phyloP scores from a whole-genome alignment of 257 asterid species.

The Verbascum thapsus region DNA sequence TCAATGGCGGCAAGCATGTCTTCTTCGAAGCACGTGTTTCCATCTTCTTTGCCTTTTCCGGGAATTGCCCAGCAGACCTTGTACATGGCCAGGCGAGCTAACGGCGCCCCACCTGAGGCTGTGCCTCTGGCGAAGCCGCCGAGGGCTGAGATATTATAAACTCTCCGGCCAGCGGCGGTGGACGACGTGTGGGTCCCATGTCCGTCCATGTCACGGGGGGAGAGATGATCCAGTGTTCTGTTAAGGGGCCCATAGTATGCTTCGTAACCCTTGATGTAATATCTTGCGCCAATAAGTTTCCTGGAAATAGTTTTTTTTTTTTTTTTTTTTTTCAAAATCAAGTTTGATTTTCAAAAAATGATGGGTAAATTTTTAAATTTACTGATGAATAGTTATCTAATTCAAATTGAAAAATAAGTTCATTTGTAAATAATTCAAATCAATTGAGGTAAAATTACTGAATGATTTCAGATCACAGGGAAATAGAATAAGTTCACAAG shows the following conservation, averaged over 20 bases:
- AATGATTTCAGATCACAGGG: too few relatives aligned
- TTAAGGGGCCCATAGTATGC: constrained; percentile 64
- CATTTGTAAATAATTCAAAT: too few relatives aligned
- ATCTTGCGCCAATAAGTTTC: constrained; percentile 85
- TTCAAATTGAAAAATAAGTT: too few relatives aligned
- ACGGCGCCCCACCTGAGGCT: constrained; percentile 87
- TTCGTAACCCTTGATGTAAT: constrained; percentile 77
- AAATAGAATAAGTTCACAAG: constrained; percentile 44
- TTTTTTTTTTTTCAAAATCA: not conserved
- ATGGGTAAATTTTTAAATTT: too few relatives aligned
- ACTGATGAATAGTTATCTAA: too few relatives aligned
- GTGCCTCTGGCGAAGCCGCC: constrained; percentile 89
- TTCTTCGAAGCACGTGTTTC: constrained; percentile 70
- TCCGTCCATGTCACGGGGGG: constrained; percentile 93
- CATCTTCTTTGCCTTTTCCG: constrained; percentile 46
- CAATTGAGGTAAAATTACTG: too few relatives aligned
- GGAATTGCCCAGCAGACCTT: constrained; percentile 93
- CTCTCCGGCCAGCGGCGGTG: constrained; percentile 60
- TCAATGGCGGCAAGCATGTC: constrained; percentile 95
- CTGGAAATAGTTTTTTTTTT: constrained; percentile 42
- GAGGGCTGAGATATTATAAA: constrained; percentile 48
- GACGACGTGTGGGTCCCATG: constrained; percentile 96
- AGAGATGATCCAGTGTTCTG: constrained; percentile 54
- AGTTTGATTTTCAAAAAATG: not conserved
- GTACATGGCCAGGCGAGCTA: constrained; percentile 80